phyloP scores from a whole-genome alignment of 2,329 filamentous ascomycete genomes.

The Coniochaeta sp. region DNA sequence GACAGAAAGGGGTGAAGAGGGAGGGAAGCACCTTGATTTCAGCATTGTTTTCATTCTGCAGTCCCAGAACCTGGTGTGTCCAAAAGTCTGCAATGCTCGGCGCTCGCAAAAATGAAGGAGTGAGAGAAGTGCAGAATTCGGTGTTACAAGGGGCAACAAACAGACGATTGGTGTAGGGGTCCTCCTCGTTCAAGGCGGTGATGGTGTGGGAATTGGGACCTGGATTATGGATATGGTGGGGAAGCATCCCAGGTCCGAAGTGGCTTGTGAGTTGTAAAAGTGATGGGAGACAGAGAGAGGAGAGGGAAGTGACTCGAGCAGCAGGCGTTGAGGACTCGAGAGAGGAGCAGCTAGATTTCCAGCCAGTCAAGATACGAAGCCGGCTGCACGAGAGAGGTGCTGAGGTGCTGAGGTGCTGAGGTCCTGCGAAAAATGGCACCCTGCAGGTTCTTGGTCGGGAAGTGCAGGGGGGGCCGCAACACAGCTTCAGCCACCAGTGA shows the following conservation, averaged over 20 bases:
- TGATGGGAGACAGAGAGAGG: background rate
- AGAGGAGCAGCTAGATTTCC: background rate
- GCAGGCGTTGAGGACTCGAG: background rate
- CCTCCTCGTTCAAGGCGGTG: background rate
- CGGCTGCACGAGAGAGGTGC: background rate
- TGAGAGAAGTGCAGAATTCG: conserved; percentile 1
- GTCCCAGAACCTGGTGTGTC: conserved; percentile 21
- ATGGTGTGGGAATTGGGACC: background rate
- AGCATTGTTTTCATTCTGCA: conserved; percentile 32
- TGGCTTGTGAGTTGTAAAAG: background rate
- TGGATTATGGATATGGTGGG: conserved; percentile 1
- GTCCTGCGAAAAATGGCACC: background rate
- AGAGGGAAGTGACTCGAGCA: background rate
- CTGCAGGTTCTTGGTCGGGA: background rate
- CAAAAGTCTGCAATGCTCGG: conserved; percentile 13
- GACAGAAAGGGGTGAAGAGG: background rate
- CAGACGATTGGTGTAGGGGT: background rate
- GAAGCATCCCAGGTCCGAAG: background rate
- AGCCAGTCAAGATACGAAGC: background rate
- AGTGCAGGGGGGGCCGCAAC: background rate
- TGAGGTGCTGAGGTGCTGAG: too few species aligned
- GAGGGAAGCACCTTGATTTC: conserved; percentile 29
- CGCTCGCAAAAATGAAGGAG: background rate
- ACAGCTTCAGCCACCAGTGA: background rate
- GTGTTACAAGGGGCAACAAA: background rate